Evolutionary conservation across 2,329 filamentous ascomycete species (phyloP).

Genomic region (Neonectria ditissima): DNA sequence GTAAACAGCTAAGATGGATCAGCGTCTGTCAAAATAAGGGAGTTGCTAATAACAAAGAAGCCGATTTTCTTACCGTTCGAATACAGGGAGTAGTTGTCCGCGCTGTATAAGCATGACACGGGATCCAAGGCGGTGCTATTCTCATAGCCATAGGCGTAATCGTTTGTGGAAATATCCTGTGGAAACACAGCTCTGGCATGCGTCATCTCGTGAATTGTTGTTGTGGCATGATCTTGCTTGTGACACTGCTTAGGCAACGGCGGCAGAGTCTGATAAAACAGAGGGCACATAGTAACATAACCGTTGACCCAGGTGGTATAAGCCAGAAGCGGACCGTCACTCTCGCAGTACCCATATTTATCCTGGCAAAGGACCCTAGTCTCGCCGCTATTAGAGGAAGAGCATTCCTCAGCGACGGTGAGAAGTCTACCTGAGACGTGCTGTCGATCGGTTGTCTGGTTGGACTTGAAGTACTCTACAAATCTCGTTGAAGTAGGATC

Average conservation of each 20-base stretch:
- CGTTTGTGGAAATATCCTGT: constrained; percentile 27
- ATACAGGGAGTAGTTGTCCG: constrained; percentile 35
- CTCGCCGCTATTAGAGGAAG: constrained; percentile 15
- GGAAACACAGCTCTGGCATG: constrained; percentile 34
- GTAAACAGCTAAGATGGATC: constrained; percentile 17
- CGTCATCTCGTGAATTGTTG: constrained; percentile 37
- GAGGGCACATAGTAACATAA: constrained; percentile 32
- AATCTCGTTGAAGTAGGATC: constrained; percentile 28
- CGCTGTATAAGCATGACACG: constrained; percentile 31
- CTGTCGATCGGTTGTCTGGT: constrained; percentile 30
- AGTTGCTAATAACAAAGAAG: accelerated
- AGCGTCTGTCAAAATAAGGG: background rate
- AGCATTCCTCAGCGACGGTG: constrained; percentile 35
- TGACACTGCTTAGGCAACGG: constrained; percentile 30
- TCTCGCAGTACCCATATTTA: constrained; percentile 27
- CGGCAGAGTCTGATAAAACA: constrained; percentile 31
- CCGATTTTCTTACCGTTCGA: constrained; percentile 38
- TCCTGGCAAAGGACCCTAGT: constrained; percentile 26
- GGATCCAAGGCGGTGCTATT: constrained; percentile 35
- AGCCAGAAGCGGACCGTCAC: constrained; percentile 29
- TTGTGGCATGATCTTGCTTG: constrained; percentile 39
- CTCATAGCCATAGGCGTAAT: constrained; percentile 38
- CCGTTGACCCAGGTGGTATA: constrained; percentile 40
- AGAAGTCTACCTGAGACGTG: constrained; percentile 33
- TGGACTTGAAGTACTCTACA: constrained; percentile 40